These are phyloP conservation scores for Citeromyces nyonsensis DNA, from an alignment of 805 yeast species.

Conservation along the genomic window DNA sequence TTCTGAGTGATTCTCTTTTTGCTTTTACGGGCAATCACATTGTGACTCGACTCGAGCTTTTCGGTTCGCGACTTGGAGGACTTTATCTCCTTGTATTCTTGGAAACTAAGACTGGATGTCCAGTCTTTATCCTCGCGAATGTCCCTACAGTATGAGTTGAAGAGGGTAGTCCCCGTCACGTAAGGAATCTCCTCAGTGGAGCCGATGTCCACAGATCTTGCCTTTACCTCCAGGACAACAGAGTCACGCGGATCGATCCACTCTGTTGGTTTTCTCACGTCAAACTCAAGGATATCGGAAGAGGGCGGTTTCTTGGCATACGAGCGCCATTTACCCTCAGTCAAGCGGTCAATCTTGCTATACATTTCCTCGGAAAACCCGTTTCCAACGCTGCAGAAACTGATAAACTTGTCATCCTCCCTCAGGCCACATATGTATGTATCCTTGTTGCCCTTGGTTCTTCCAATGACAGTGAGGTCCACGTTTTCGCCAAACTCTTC, in stretches of 20 bases:
- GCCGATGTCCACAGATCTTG: constrained; percentile 48
- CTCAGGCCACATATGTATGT: constrained; percentile 60
- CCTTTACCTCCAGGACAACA: constrained; percentile 70
- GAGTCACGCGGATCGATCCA: constrained; percentile 78
- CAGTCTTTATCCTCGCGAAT: constrained; percentile 58
- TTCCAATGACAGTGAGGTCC: constrained; percentile 71
- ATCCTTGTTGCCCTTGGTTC: constrained; percentile 54
- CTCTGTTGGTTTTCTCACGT: constrained; percentile 37
- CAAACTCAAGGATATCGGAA: constrained; percentile 29
- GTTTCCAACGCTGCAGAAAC: constrained; percentile 73
- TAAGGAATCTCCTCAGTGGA: constrained; percentile 26
- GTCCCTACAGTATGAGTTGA: constrained; percentile 58
- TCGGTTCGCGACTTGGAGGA: constrained; percentile 2
- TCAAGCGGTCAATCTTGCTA: constrained; percentile 34
- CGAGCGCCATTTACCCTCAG: constrained; percentile 48
- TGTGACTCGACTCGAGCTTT: constrained; percentile 2
- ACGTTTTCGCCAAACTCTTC: constrained; percentile 77
- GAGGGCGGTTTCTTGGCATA: constrained; percentile 25
- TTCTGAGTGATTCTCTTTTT: constrained; percentile 1
- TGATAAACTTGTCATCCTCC: constrained; percentile 22
- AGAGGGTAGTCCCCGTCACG: constrained; percentile 53
- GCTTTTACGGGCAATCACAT: constrained; percentile 2
- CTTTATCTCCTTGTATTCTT: constrained; percentile 24
- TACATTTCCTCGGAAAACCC: constrained; percentile 61
- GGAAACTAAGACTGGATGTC: constrained; percentile 34